Base-by-base conservation (phyloP, 2,329 filamentous ascomycete genomes). In the Calonectria naviculata region DNA sequence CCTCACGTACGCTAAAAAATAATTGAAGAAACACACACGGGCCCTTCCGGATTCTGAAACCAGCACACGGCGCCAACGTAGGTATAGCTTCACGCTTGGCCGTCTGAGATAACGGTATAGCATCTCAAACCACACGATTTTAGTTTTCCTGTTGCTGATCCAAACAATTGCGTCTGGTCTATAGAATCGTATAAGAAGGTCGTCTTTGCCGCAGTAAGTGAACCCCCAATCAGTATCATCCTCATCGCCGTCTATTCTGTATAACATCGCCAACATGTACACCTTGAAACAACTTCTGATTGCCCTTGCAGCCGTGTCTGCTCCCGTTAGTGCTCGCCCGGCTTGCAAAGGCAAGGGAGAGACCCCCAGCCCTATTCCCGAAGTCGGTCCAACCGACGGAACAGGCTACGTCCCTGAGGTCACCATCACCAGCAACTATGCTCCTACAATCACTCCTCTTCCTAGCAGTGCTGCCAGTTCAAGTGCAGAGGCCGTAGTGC, bases 41-140 rank as follows among this genome's bases (percentile, higher is more conserved):
- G 52, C 52, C 52, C 52, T 58, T 58, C 52, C 52, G 52, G 52
- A 58, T 38, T 36, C 52, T 58, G 52, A 58, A 58, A 58, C 52
- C 34, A 28, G 31, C 4, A 58, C 34, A 15, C 52, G 36, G 52
- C 52, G 34, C 52, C 34, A 58, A 38, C 24, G 29, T 36, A 36
- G 52, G 31, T 26, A 58, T 58, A 36, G 52, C 52, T 58, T 58
- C 52, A 38, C 13, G 31, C 52, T 24, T 58, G 52, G 52, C 31
- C 28, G 52, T 58, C 52, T 58, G 52, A 58, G 52, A 58, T 58
- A 58, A 38, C 52, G 52, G 52, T 58, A 58, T 38, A 15, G 31
- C 31, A 58, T 26, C 31, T 58, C 31, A 58, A 58, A 58, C 21
- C 21, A 38, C 52, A 4, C 31, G 8, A 21, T 15, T 38, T 26